Conservation (phyloP, 306 rosid species). For the Alnus rubra region DNA sequence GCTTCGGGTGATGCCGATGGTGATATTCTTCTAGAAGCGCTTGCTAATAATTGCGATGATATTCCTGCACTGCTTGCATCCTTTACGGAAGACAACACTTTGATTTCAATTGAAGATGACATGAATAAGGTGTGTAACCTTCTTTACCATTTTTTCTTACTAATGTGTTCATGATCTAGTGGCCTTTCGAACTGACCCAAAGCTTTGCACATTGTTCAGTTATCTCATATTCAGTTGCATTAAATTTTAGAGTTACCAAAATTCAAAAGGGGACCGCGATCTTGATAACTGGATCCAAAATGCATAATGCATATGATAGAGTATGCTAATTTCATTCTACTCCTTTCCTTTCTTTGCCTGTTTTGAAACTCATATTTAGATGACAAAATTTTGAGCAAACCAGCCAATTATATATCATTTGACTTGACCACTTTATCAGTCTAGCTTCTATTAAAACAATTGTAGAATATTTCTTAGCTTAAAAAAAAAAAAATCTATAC, state of each 20-base stretch:
- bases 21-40: constrained; percentile 10
- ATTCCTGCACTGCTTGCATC: neutral
- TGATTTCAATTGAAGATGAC: constrained; percentile 14
- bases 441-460: too few relatives aligned
- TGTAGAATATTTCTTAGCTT: too few relatives aligned
- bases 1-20: constrained; percentile 4
- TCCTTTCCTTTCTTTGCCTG: neutral
- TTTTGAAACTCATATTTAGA: neutral
- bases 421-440: neutral
- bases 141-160: neutral
- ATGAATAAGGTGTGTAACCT: constrained; percentile 39
- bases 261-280: too few relatives aligned
- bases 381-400: neutral
- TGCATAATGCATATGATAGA: neutral
- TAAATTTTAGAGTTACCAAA: too few relatives aligned
- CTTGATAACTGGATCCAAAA: neutral
- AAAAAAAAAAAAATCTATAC: too few relatives aligned
- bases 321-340: neutral
- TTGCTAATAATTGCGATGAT: neutral
- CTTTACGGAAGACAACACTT: constrained; percentile 18
- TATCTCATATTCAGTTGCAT: neutral
- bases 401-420: neutral
- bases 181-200: neutral
- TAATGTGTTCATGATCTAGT: neutral
- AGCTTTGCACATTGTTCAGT: neutral